Evolutionary conservation across 306 rosid genomes (phyloP).

Genomic region (Sicyos edulis): DNA sequence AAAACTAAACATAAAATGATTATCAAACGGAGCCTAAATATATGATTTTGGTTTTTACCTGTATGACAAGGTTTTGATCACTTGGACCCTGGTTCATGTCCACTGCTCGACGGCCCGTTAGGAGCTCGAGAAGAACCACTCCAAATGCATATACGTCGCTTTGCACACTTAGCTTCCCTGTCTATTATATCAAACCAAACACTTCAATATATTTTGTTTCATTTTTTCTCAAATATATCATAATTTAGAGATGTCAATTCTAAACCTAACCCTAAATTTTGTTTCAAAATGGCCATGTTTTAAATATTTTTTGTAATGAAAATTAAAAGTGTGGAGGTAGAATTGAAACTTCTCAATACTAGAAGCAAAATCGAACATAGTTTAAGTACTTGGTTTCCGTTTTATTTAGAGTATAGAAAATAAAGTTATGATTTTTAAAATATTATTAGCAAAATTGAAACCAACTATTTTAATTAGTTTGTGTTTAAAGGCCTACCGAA

Average conservation of each 20-base stretch:
- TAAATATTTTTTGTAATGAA: too few species aligned
- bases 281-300: background rate
- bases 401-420: too few species aligned
- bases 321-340: background rate
- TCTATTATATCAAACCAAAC: constrained; percentile 33
- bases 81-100: constrained; percentile 83
- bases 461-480: background rate
- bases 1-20: too few species aligned
- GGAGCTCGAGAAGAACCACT: constrained; percentile 93
- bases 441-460: background rate
- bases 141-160: constrained; percentile 97
- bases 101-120: constrained; percentile 91
- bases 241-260: too few species aligned
- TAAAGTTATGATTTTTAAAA: background rate
- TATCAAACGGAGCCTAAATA: too few species aligned
- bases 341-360: too few species aligned
- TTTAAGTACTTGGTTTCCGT: too few species aligned
- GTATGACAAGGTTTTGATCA: constrained; percentile 88
- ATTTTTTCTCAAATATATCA: background rate
- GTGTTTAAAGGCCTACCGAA: constrained; percentile 45
- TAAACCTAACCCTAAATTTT: too few species aligned
- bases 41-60: constrained; percentile 35
- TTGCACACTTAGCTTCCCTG: constrained; percentile 90
- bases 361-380: too few species aligned
- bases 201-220: background rate